Percentiles rank a stretch among this genome's conserved stretches.
Conservation (phyloP, 352 stramenopile genomes). For the Phytophthora meadii region DNA sequence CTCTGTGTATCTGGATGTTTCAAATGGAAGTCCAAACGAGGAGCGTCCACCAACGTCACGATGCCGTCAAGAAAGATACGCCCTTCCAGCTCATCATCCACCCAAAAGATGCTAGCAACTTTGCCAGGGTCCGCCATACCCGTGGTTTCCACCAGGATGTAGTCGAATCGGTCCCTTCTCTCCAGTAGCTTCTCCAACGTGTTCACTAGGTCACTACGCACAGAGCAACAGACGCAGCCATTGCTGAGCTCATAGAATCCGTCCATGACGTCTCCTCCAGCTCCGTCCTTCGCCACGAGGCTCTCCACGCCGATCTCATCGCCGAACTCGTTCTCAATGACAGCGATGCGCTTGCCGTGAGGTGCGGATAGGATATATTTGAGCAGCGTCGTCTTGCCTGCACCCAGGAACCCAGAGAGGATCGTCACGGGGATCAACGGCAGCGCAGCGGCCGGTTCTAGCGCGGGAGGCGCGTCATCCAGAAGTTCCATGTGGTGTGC, state of each 20-base stretch:
- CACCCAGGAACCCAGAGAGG: constrained; percentile 95
- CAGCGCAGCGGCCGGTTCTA: constrained; percentile 9
- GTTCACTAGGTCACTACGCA: constrained; percentile 91
- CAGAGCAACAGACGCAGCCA: constrained; percentile 98
- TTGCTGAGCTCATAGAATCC: constrained; percentile 97
- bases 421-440: constrained; percentile 92
- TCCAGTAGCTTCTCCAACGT: constrained; percentile 88
- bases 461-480: constrained; percentile 21
- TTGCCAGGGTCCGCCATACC: constrained; percentile 94
- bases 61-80: constrained; percentile 94
- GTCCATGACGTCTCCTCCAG: constrained; percentile 65
- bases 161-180: constrained; percentile 85
- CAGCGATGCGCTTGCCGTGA: constrained; percentile 95
- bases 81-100: constrained; percentile 92
- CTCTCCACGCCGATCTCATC: constrained; percentile 96
- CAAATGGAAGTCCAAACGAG: constrained; percentile 90
- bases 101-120: constrained; percentile 96
- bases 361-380: constrained; percentile 95
- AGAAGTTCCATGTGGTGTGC: not conserved
- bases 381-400: constrained; percentile 98
- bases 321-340: constrained; percentile 99
- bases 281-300: constrained; percentile 83
- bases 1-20: constrained; percentile 49
- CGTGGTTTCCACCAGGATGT: constrained; percentile 95
- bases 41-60: constrained; percentile 97